Percentiles rank a stretch among this genome's conserved stretches.
Conservation (phyloP, 169 alveolate genomes). For the Plasmodium cynomolgi region DNA sequence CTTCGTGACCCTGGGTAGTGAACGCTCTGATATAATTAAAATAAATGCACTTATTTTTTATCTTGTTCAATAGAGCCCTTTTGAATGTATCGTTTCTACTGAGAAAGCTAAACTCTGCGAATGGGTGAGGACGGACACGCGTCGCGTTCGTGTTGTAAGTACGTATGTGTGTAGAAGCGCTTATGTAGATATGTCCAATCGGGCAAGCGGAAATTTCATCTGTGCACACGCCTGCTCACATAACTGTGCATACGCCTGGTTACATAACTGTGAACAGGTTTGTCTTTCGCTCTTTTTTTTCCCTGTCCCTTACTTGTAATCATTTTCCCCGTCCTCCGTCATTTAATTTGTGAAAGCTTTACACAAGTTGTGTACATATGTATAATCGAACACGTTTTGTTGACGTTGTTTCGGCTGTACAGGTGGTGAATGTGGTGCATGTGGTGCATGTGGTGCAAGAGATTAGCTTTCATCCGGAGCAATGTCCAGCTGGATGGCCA, state of each 20-base stretch:
- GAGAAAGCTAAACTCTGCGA: slow-evolving; percentile 25
- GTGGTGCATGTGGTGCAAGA: background rate
- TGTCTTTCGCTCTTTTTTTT: background rate
- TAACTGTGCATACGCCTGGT: background rate
- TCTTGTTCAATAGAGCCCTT: slow-evolving; percentile 30
- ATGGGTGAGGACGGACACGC: background rate
- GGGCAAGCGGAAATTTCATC: background rate
- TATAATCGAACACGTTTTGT: background rate
- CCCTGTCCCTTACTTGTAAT: slow-evolving; percentile 18
- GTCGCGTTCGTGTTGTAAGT: background rate
- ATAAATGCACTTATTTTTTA: slow-evolving; percentile 8
- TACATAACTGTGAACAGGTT: background rate
- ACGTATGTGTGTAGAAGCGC: background rate
- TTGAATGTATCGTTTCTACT: slow-evolving; percentile 25
- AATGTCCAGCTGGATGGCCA: background rate
- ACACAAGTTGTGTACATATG: background rate
- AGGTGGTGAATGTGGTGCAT: background rate
- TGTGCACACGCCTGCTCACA: background rate
- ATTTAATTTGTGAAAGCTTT: slow-evolving; percentile 15
- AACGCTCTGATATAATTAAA: slow-evolving; percentile 19
- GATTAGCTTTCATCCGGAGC: background rate
- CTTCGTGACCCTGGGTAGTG: slow-evolving; percentile 43
- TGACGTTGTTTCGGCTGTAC: background rate
- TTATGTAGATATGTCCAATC: background rate
- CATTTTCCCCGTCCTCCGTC: slow-evolving; percentile 44